Conservation (phyloP, 768 basidiomycete genomes). For the Naematelia encephala region DNA sequence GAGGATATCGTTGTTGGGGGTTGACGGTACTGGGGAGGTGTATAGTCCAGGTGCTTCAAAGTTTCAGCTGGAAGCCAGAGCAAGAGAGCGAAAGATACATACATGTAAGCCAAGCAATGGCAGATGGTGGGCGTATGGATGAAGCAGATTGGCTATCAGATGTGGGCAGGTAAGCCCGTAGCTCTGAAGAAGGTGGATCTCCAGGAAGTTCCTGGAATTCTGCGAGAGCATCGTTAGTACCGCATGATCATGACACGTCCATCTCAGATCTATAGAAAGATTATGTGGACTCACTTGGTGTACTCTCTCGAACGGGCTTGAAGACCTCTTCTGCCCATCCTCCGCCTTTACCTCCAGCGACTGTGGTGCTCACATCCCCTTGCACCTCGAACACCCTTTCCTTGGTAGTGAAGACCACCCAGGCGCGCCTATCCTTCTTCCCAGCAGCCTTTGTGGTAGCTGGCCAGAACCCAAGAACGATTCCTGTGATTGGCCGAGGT, state of each 20-base stretch:
- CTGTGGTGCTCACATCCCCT: conserved; percentile 28
- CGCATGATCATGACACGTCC: neutral
- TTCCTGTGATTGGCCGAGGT: conserved; percentile 74
- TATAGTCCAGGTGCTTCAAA: conserved; percentile 77
- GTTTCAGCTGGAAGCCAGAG: conserved; percentile 6
- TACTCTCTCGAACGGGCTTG: conserved; percentile 66
- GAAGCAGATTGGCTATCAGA: conserved; percentile 55
- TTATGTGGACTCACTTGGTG: conserved; percentile 62
- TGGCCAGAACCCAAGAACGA: conserved; percentile 69
- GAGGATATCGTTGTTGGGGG: conserved; percentile 61
- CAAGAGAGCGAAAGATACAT: no score
- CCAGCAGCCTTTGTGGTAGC: neutral
- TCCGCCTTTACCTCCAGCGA: conserved; percentile 73
- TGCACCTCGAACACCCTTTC: conserved; percentile 84
- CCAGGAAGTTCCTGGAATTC: conserved; percentile 91
- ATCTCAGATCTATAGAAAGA: neutral
- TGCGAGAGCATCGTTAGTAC: conserved; percentile 51
- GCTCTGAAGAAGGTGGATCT: conserved; percentile 66
- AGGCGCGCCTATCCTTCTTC: conserved; percentile 53
- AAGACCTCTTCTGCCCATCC: conserved; percentile 70
- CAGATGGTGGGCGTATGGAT: conserved; percentile 61
- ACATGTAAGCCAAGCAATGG: conserved; percentile 91
- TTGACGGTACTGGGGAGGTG: conserved; percentile 72
- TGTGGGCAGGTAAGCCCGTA: conserved; percentile 70
- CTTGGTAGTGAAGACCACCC: conserved; percentile 79